Base-by-base conservation (phyloP, 257 asterid species). In the Thymus quinquecostatus region DNA sequence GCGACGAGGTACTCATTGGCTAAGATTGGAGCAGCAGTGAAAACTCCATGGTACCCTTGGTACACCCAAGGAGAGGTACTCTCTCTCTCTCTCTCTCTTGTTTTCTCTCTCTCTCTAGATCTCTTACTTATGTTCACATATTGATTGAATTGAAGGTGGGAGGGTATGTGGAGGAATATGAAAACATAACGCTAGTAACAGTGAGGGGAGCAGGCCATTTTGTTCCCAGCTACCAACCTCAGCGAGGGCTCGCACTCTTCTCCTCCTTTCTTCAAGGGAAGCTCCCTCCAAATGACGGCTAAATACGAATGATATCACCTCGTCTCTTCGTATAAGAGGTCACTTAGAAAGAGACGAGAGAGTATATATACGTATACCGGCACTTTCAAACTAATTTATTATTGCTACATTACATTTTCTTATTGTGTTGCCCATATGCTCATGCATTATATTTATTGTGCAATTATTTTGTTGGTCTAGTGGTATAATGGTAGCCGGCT, bases 21-120 rank as follows among this genome's bases (percentile, higher is more conserved):
- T 10, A 85, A 86, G 64, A 76, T 89, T 1, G 80, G 76, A 12
- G 44, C 81, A n/a, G 36, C 78, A 0, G 80, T 81, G 4, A 82
- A 82, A 60, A 86, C 81, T 13, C 76, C 85, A 30, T 88, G 91
- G 89, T 79, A 77, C 36, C 88, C 89, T 0, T 88, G 91, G 95
- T 79, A 83, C 75, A 64, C 6, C 28, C 64, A 75, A 68, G 80
- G 63, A 47, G 85, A 83, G 86, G 87, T 87, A 43, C 38, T 36
- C 13, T n/a, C 1, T 40, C 10, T 45, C 27, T 21, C 30, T 34
- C 27, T 21, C 30, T 34, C 2, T 63, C 11, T 14, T 28, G 21
- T 21, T 21, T 21, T 21, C 21, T 21, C 21, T 21, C 21, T 21
- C 21, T 21, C 21, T 21, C 21, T 21, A 21, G 21, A 21, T 21